These are phyloP conservation scores for Fusarium sp. DNA, from an alignment of 2,329 filamentous ascomycete species.

Conservation along the genomic window DNA sequence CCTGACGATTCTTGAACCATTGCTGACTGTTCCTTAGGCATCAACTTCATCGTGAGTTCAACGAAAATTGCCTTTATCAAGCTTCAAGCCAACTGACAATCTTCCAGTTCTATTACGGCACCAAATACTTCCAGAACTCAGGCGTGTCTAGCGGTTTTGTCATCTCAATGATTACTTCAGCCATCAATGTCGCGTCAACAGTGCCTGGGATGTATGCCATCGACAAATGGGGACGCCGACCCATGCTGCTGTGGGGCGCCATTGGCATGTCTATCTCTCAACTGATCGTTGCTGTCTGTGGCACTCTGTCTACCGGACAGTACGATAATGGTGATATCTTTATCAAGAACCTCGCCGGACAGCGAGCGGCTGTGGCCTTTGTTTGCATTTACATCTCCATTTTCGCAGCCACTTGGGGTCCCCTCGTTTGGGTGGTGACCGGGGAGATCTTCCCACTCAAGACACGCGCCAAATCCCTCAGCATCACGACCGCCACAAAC, in stretches of 20 bases:
- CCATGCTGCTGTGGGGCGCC: conserved; percentile 73
- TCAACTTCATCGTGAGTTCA: conserved; percentile 53
- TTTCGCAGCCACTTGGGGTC: conserved; percentile 78
- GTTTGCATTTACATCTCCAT: conserved; percentile 81
- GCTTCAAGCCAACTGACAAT: conserved; percentile 20
- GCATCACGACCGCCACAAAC: conserved; percentile 77
- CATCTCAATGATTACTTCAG: conserved; percentile 55
- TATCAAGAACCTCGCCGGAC: conserved; percentile 63
- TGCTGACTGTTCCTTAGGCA: neutral
- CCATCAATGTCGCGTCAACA: conserved; percentile 54
- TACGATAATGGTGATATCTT: conserved; percentile 59
- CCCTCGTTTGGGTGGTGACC: conserved; percentile 55
- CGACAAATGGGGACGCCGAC: conserved; percentile 60
- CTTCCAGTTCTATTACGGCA: conserved; percentile 53
- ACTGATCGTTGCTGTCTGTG: conserved; percentile 69
- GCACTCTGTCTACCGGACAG: conserved; percentile 67
- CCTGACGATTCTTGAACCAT: too few relatives aligned
- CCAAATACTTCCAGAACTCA: conserved; percentile 55
- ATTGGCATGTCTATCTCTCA: conserved; percentile 70
- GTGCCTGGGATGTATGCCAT: conserved; percentile 53
- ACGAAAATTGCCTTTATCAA: too few relatives aligned
- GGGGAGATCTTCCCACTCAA: conserved; percentile 73
- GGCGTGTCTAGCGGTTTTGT: conserved; percentile 53
- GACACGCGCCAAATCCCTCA: conserved; percentile 72
- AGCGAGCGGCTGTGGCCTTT: conserved; percentile 69